A percentile compares a stretch with the other conserved stretches of the same genome.
Evolutionary conservation across 208 protist genomes (phyloP).

Genomic region (Acanthamoeba lenticulata): DNA sequence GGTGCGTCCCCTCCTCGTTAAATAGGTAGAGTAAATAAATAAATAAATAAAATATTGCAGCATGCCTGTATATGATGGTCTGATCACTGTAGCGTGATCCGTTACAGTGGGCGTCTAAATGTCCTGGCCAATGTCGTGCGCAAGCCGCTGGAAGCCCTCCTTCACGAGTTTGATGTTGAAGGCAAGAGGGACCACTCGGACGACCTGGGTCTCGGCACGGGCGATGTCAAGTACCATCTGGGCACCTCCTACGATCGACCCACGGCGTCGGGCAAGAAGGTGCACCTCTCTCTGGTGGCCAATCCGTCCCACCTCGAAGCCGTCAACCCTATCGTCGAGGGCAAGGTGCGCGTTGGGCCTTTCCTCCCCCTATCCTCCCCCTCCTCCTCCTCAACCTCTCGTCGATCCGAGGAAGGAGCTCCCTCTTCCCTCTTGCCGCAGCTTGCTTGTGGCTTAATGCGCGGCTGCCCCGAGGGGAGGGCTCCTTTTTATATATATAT

Average conservation of each 20-base stretch:
- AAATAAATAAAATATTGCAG: background rate
- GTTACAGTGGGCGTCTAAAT: conserved; percentile 90
- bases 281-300: conserved; percentile 95
- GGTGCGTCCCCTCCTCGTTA: conserved; percentile 90
- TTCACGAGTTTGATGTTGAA: conserved; percentile 84
- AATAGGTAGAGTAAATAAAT: too few relatives aligned
- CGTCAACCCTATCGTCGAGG: conserved; percentile 98
- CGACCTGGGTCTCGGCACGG: conserved; percentile 76
- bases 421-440: too few relatives aligned
- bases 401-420: too few relatives aligned
- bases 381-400: too few relatives aligned
- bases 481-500: too few relatives aligned
- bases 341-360: conserved; percentile 95
- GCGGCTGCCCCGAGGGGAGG: too few relatives aligned
- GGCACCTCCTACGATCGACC: conserved; percentile 90
- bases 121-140: conserved; percentile 96
- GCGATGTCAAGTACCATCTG: conserved; percentile 99
- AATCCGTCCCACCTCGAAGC: conserved; percentile 99
- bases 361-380: too few relatives aligned
- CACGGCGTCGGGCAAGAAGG: conserved; percentile 85
- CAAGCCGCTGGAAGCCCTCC: conserved; percentile 92
- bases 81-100: too few relatives aligned
- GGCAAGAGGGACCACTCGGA: conserved; percentile 22
- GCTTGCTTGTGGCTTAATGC: too few relatives aligned
- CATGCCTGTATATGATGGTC: too few relatives aligned